phyloP scores from a whole-genome alignment of 768 basidiomycete species.

The Termitomyces sp. region DNA sequence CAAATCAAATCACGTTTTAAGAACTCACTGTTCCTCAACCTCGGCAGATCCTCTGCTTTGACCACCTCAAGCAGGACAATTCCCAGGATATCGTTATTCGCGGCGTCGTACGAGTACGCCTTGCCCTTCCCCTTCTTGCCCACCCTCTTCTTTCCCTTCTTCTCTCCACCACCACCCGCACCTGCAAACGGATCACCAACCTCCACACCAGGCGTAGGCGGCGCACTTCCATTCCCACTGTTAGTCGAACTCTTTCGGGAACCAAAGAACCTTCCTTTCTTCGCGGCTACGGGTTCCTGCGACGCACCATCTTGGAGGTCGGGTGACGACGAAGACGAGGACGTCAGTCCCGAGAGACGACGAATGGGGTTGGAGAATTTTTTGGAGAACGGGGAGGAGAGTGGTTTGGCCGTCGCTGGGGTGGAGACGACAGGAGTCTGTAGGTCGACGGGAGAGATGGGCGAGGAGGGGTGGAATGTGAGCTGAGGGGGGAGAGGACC shows the following conservation, averaged over 20 bases:
- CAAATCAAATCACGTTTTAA: no score
- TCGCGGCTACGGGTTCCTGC: neutral
- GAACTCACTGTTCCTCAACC: constrained; percentile 78
- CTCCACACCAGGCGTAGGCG: neutral
- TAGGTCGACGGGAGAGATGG: neutral
- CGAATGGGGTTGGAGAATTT: neutral
- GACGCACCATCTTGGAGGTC: neutral
- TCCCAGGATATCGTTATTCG: constrained; percentile 77
- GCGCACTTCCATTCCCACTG: neutral
- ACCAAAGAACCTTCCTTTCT: neutral
- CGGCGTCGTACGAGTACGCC: constrained; percentile 54
- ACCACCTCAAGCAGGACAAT: constrained; percentile 95
- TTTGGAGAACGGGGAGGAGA: neutral
- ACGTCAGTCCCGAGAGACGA: neutral
- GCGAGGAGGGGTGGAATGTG: constrained; percentile 10
- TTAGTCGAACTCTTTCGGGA: neutral
- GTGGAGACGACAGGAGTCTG: neutral
- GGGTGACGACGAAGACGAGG: neutral
- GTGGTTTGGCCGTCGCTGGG: neutral
- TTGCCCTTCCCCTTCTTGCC: constrained; percentile 21
- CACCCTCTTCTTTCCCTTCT: constrained; percentile 8
- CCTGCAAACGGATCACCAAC: neutral
- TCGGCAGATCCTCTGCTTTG: constrained; percentile 79
- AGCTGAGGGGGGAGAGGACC: neutral
- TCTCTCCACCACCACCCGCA: neutral